Evolutionary conservation across 208 protist genomes (phyloP), one percentile per base, ranked within the genome.

Genomic region (Strigomonas culicis): DNA sequence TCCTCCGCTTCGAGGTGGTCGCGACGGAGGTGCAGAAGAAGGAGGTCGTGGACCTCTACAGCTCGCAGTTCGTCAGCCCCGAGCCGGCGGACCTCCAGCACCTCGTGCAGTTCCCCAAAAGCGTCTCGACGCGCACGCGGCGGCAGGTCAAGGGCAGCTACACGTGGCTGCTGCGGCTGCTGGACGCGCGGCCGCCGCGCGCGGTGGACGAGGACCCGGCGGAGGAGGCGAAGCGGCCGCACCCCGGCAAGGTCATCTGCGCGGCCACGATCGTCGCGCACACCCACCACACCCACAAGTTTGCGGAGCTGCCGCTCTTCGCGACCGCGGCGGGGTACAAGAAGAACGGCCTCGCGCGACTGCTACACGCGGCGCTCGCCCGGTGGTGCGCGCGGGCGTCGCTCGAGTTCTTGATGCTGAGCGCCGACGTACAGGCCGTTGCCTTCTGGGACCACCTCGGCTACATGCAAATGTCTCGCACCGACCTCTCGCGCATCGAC

Each of bases 301-400:
- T 95, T 74, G 84, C 90, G 0, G 85, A 95, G 66, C 86, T 95
- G 68, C 89, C 89, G 2, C 75, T 95, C 32, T 95, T 95, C 61
- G 89, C 89, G 24, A 95, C 89, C 4, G 89, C 79, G 4, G 84
- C 80, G 15, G 89, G 89, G 15, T 95, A 95, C 80, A 95, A 95
- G 50, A 86, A 82, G 63, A 79, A 82, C 71, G 86, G 89, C 4
- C 88, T 95, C 66, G 89, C 80, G 0, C 70, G 80, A 0, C 64
- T 95, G 21, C 67, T 95, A 24, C 88, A 95, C 52, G 77, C 86
- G 17, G 89, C 89, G 19, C 76, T 95, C 24, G 50, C 71, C 53
- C 63, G 70, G n/a, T 93, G 83, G 82, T 92, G 84, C 68, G 59
- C 50, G 19, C 17, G 32, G 7, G 67, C 67, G 4, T 75, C 63